Evolutionary conservation across 2,329 filamentous ascomycete species (phyloP).

Genomic region (Malbranchea cinnamomea): DNA sequence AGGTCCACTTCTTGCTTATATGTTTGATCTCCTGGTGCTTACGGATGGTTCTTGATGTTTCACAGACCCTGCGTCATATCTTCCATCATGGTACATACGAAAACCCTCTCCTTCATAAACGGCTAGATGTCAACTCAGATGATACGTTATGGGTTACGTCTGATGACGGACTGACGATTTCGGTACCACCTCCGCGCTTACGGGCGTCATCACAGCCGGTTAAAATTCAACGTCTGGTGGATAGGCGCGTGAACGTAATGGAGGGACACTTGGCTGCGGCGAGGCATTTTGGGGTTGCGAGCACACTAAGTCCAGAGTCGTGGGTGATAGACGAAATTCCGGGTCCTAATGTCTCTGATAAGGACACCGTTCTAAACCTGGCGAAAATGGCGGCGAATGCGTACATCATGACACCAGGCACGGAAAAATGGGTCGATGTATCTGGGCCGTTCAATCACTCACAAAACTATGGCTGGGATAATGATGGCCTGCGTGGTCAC

Average conservation of each 20-base stretch:
- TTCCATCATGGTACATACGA: slow-evolving; percentile 78
- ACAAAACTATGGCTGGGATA: slow-evolving; percentile 82
- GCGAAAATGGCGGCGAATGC: slow-evolving; percentile 82
- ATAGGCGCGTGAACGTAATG: slow-evolving; percentile 61
- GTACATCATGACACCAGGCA: slow-evolving; percentile 59
- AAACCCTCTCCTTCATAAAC: slow-evolving; percentile 63
- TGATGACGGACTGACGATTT: slow-evolving; percentile 28
- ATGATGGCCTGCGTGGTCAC: slow-evolving; percentile 78
- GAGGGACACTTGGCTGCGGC: slow-evolving; percentile 64
- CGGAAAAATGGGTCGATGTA: slow-evolving; percentile 72
- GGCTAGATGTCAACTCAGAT: slow-evolving; percentile 52
- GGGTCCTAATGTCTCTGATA: slow-evolving; percentile 72
- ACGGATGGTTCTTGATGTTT: neutral
- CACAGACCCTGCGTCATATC: slow-evolving; percentile 57
- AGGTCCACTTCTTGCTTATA: too few relatives aligned
- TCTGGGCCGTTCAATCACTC: slow-evolving; percentile 69
- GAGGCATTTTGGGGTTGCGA: slow-evolving; percentile 51
- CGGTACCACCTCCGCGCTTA: slow-evolving; percentile 41
- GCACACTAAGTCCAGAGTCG: slow-evolving; percentile 53
- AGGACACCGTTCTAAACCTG: slow-evolving; percentile 66
- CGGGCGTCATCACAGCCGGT: slow-evolving; percentile 48
- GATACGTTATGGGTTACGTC: slow-evolving; percentile 35
- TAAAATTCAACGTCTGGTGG: slow-evolving; percentile 65
- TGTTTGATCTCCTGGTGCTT: neutral
- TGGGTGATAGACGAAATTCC: slow-evolving; percentile 72